Conservation (phyloP, 208 protist species). For the Trypanosoma vivax region DNA sequence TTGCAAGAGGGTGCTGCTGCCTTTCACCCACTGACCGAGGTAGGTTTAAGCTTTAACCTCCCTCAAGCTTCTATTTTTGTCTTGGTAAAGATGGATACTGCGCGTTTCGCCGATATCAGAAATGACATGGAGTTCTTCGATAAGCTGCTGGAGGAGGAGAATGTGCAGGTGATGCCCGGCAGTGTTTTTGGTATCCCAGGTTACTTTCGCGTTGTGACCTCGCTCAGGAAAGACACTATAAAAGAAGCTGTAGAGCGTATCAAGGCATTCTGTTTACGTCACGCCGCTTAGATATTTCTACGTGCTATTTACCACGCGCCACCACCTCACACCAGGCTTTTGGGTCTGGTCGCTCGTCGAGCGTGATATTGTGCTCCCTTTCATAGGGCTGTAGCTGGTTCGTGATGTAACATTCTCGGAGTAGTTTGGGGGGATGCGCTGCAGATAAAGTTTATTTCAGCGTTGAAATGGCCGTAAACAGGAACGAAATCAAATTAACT, state of each 20-base stretch:
- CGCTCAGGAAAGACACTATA: slow-evolving; percentile 43
- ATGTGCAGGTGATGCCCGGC: slow-evolving; percentile 63
- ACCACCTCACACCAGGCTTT: too few species aligned
- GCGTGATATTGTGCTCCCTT: too few species aligned
- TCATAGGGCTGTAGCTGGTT: too few species aligned
- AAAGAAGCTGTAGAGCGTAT: slow-evolving; percentile 57
- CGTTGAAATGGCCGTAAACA: too few species aligned
- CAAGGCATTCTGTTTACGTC: slow-evolving; percentile 32
- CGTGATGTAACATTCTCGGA: too few species aligned
- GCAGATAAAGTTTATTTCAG: too few species aligned
- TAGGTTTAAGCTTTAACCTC: slow-evolving; percentile 45
- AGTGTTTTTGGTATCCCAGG: slow-evolving; percentile 49
- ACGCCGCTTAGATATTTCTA: neutral
- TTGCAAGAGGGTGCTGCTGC: slow-evolving; percentile 54
- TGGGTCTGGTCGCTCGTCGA: too few species aligned
- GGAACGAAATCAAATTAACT: too few species aligned
- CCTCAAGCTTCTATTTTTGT: slow-evolving; percentile 84
- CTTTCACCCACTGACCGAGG: slow-evolving; percentile 6
- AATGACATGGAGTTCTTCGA: slow-evolving; percentile 70
- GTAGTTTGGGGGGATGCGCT: too few species aligned
- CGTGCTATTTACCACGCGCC: neutral
- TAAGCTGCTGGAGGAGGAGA: slow-evolving; percentile 51
- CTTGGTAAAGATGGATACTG: slow-evolving; percentile 77
- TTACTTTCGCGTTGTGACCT: slow-evolving; percentile 74
- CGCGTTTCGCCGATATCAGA: slow-evolving; percentile 45